Conservation (phyloP, 2,329 filamentous ascomycete species). For the Claviceps monticola region DNA sequence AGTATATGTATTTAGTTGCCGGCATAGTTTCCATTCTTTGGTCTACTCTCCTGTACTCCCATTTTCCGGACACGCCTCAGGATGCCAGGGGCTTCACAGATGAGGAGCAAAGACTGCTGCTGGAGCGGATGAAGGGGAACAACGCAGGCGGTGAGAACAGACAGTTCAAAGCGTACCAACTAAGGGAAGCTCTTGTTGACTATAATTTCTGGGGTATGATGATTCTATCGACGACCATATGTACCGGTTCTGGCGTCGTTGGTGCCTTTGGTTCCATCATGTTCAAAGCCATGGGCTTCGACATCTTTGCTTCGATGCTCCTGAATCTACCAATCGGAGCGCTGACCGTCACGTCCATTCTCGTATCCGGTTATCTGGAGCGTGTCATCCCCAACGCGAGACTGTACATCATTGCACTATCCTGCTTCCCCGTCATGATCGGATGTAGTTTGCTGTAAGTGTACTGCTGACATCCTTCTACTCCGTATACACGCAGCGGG, state of each 20-base stretch:
- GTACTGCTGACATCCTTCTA: background rate
- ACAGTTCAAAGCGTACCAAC: constrained; percentile 15
- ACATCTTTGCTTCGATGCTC: constrained; percentile 17
- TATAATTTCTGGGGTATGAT: constrained; percentile 17
- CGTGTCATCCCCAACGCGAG: constrained; percentile 12
- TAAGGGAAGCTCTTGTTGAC: constrained; percentile 15
- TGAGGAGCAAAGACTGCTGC: constrained; percentile 11
- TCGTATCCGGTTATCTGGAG: constrained; percentile 17
- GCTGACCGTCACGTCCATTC: constrained; percentile 17
- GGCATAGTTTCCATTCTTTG: constrained; percentile 17
- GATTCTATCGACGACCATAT: constrained; percentile 16
- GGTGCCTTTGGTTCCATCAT: constrained; percentile 19
- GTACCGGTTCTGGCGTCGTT: constrained; percentile 17
- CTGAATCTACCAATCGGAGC: constrained; percentile 13
- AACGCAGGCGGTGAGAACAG: constrained; percentile 15
- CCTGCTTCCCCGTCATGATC: constrained; percentile 16
- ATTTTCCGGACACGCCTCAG: constrained; percentile 18
- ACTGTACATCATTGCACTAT: constrained; percentile 14
- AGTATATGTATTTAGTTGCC: constrained; percentile 22
- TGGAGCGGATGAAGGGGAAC: constrained; percentile 16
- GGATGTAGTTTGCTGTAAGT: constrained; percentile 16
- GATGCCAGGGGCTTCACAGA: constrained; percentile 17
- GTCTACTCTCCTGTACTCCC: constrained; percentile 13
- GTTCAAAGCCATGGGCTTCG: constrained; percentile 22
- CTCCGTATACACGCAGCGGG: background rate